Percentiles rank a stretch among this genome's conserved stretches.
These are phyloP conservation scores for Tardiomyces blankii DNA, from an alignment of 1,139 yeast species.

Conservation along the genomic window DNA sequence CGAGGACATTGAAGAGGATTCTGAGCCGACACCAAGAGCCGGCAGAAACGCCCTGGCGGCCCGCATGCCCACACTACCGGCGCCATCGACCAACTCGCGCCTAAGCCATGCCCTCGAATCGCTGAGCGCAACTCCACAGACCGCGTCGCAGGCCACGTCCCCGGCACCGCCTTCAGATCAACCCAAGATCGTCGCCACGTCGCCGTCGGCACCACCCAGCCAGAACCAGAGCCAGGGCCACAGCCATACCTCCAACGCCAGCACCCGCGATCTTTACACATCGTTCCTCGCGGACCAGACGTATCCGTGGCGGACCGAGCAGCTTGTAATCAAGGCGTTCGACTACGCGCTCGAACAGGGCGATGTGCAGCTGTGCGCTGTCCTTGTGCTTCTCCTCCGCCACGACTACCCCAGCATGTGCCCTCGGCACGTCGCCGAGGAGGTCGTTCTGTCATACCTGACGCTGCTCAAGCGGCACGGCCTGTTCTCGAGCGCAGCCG, in stretches of 20 bases:
- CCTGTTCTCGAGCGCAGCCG: slow-evolving; percentile 48
- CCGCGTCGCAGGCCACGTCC: too few relatives aligned
- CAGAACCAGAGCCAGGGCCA: too few relatives aligned
- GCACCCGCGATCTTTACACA: neutral
- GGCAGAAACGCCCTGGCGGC: neutral
- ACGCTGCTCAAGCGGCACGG: slow-evolving; percentile 43
- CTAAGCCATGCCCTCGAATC: neutral
- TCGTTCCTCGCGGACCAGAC: slow-evolving; percentile 23
- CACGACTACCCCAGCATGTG: slow-evolving; percentile 27
- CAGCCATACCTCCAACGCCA: too few relatives aligned
- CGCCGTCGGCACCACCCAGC: neutral
- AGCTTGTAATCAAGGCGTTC: slow-evolving; percentile 35
- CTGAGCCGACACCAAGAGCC: slow-evolving; percentile 8
- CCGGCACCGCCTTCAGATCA: too few relatives aligned
- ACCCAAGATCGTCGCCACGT: too few relatives aligned
- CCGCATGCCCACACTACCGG: neutral
- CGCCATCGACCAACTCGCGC: neutral
- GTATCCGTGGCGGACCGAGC: slow-evolving; percentile 39
- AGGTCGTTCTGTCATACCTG: slow-evolving; percentile 49
- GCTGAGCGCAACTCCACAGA: neutral
- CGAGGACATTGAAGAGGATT: slow-evolving; percentile 8
- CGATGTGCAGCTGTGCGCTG: slow-evolving; percentile 50
- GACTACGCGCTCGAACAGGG: slow-evolving; percentile 53
- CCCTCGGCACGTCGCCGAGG: slow-evolving; percentile 28
- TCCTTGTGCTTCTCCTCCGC: slow-evolving; percentile 48